These are phyloP conservation scores for Xylariaceae sp. DNA, from an alignment of 2,329 filamentous ascomycete genomes.

Conservation along the genomic window DNA sequence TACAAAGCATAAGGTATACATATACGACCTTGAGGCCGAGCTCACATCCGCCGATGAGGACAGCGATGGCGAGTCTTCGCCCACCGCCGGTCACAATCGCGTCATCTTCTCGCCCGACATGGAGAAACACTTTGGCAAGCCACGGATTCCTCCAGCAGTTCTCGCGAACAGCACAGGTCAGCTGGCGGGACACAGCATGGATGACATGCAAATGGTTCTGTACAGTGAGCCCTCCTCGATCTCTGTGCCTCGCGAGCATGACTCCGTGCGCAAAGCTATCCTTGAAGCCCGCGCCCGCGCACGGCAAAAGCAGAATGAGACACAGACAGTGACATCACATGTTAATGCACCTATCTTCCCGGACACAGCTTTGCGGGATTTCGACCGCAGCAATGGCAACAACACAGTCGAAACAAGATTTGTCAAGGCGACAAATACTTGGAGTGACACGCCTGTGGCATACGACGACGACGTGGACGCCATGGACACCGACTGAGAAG, in stretches of 20 bases:
- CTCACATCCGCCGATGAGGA: constrained; percentile 47
- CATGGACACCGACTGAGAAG: constrained; percentile 56
- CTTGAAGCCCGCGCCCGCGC: constrained; percentile 69
- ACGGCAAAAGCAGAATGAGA: constrained; percentile 51
- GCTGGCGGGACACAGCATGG: constrained; percentile 40
- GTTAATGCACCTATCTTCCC: neutral
- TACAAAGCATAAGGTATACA: constrained; percentile 80
- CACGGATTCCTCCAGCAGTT: constrained; percentile 63
- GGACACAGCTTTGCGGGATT: neutral
- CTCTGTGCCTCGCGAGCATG: constrained; percentile 66
- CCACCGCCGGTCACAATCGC: constrained; percentile 49
- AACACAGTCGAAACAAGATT: constrained; percentile 1
- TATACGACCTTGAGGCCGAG: constrained; percentile 85
- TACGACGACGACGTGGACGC: constrained; percentile 55
- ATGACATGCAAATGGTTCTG: constrained; percentile 66
- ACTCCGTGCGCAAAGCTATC: constrained; percentile 77
- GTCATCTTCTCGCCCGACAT: constrained; percentile 82
- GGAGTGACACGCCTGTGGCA: neutral
- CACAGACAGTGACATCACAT: constrained; percentile 23
- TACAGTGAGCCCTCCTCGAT: constrained; percentile 63
- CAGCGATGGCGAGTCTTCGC: constrained; percentile 30
- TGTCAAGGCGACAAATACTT: neutral
- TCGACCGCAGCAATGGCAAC: neutral
- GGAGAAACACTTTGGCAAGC: constrained; percentile 68
- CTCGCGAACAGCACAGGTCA: constrained; percentile 52